phyloP scores from a whole-genome alignment of 176 grass and related monocot genomes.

The Puya raimondii region DNA sequence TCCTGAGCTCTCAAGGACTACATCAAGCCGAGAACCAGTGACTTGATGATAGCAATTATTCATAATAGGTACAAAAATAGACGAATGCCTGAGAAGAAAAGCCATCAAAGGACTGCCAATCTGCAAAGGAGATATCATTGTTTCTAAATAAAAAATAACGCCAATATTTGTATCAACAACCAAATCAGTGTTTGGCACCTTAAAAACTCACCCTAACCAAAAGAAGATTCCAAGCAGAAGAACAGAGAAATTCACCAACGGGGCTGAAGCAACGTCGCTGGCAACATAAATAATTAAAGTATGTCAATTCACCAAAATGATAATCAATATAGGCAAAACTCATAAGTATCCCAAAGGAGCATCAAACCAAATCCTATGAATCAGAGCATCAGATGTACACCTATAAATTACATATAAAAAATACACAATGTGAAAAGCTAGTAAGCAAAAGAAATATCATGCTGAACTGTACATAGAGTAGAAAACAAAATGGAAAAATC shows the following conservation, averaged over 20 bases:
- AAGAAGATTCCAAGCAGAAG: conserved; percentile 15
- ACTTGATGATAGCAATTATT: conserved; percentile 12
- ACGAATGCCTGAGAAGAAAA: conserved; percentile 13
- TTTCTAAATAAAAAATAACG: background rate
- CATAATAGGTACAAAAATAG: conserved; percentile 13
- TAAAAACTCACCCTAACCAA: conserved; percentile 12
- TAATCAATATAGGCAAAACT: background rate
- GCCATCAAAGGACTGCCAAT: conserved; percentile 6
- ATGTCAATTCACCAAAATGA: background rate
- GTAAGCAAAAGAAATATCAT: background rate
- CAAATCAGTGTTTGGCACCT: background rate
- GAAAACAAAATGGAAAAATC: no score
- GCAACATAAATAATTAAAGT: background rate
- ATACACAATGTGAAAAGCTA: background rate
- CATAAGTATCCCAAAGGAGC: background rate
- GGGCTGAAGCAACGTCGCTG: conserved; percentile 4
- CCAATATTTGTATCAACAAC: background rate
- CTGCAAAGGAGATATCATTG: background rate
- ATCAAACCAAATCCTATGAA: background rate
- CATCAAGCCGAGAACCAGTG: conserved; percentile 1
- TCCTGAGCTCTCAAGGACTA: background rate
- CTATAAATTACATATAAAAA: background rate
- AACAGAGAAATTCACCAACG: conserved; percentile 6
- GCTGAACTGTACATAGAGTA: no score
- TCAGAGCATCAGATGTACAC: background rate